Evolutionary conservation across 306 rosid species (phyloP).

Genomic region (Prinsepia uniflora): DNA sequence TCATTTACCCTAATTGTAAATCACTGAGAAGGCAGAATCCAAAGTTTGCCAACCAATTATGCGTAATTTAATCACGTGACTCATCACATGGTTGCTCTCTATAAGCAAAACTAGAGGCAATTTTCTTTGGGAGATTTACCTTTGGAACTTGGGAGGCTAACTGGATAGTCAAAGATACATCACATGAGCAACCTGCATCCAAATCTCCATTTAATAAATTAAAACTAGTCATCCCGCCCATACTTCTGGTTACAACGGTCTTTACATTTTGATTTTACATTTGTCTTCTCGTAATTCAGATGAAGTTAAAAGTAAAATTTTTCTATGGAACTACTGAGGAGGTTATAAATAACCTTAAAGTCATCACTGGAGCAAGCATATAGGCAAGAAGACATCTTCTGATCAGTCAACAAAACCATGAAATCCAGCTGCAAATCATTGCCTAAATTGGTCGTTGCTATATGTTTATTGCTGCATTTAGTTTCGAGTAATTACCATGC

Average conservation of each 20-base stretch:
- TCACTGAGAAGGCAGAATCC: slow-evolving; percentile 51
- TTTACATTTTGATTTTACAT: too few species aligned
- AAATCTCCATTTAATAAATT: slow-evolving; percentile 31
- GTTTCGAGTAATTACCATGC: slow-evolving; percentile 10
- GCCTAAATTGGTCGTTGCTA: slow-evolving; percentile 33
- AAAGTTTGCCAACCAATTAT: slow-evolving; percentile 51
- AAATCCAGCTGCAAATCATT: slow-evolving; percentile 42
- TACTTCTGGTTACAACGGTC: too few species aligned
- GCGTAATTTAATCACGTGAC: slow-evolving; percentile 54
- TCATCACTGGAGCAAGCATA: slow-evolving; percentile 43
- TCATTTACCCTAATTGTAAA: slow-evolving; percentile 44
- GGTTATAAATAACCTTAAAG: slow-evolving; percentile 24
- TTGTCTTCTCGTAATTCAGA: too few species aligned
- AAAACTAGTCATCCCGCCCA: background rate
- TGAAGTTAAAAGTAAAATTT: too few species aligned
- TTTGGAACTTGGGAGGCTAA: slow-evolving; percentile 66
- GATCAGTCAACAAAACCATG: slow-evolving; percentile 50
- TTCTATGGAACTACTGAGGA: background rate
- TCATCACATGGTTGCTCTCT: slow-evolving; percentile 47
- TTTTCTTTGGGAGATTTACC: slow-evolving; percentile 42
- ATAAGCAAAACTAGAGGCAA: slow-evolving; percentile 19
- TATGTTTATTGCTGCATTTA: slow-evolving; percentile 45
- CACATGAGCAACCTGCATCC: slow-evolving; percentile 62
- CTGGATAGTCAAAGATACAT: slow-evolving; percentile 58
- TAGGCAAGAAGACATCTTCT: slow-evolving; percentile 40